A percentile compares a stretch with the other conserved stretches of the same genome.
These are phyloP conservation scores for Trichophyton benhamiae DNA, from an alignment of 2,329 filamentous ascomycete species.

Conservation along the genomic window DNA sequence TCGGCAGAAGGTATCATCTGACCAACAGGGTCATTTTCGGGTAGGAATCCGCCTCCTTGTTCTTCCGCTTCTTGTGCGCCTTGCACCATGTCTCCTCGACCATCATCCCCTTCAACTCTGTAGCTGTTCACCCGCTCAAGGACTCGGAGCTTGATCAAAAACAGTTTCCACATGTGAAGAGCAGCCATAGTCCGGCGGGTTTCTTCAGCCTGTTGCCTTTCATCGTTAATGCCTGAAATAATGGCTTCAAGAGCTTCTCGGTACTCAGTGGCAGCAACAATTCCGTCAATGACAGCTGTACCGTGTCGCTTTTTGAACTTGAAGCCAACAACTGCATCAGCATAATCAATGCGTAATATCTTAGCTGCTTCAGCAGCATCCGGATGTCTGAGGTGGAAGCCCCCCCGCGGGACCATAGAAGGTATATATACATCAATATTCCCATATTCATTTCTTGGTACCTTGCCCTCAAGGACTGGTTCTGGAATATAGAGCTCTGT, in stretches of 20 bases:
- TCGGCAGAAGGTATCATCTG: conserved; percentile 16
- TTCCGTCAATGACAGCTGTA: conserved; percentile 68
- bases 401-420: conserved; percentile 51
- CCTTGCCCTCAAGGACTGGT: conserved; percentile 57
- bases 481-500: conserved; percentile 63
- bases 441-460: conserved; percentile 52
- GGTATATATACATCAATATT: conserved; percentile 54
- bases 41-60: conserved; percentile 31
- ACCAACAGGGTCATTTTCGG: conserved; percentile 18
- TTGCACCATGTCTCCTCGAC: conserved; percentile 23
- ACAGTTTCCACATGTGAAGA: conserved; percentile 47
- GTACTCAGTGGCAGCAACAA: conserved; percentile 61
- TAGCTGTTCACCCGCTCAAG: conserved; percentile 58
- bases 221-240: conserved; percentile 54
- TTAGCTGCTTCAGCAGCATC: conserved; percentile 60
- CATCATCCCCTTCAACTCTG: conserved; percentile 26
- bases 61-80: conserved; percentile 19
- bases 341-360: conserved; percentile 69
- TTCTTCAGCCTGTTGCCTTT: conserved; percentile 51
- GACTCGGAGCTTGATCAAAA: conserved; percentile 53
- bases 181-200: conserved; percentile 40
- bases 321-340: conserved; percentile 82
- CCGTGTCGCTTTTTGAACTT: conserved; percentile 75
- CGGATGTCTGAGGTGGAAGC: conserved; percentile 43
- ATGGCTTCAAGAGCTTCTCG: conserved; percentile 60